These are phyloP conservation scores for Claviceps lovelessii DNA, from an alignment of 2,329 filamentous ascomycete species.

Conservation along the genomic window DNA sequence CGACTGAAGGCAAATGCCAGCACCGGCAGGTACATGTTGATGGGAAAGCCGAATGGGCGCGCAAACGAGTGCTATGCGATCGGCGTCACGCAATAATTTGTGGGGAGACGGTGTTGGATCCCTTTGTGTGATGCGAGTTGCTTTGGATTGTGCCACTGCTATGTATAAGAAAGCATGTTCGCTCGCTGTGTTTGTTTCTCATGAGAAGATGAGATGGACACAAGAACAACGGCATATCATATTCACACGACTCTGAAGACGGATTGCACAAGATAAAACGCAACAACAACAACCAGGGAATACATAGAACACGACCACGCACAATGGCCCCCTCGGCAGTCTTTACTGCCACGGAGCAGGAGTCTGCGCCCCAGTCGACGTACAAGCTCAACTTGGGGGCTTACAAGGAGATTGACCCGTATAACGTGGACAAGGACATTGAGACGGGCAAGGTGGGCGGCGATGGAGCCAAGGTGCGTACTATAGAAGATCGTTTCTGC, in stretches of 20 bases:
- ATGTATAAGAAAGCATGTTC: neutral
- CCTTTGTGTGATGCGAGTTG: neutral
- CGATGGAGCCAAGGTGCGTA: conserved; percentile 14
- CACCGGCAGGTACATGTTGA: neutral
- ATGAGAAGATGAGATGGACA: neutral
- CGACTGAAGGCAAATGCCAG: no score
- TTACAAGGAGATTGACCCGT: conserved; percentile 19
- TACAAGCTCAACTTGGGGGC: conserved; percentile 15
- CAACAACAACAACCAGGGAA: no score
- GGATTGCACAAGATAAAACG: no score
- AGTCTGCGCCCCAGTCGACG: neutral
- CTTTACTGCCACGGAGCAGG: conserved; percentile 5
- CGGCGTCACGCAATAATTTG: conserved; percentile 1
- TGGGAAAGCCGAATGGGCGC: neutral
- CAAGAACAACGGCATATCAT: no score
- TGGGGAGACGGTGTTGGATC: neutral
- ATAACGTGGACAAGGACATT: conserved; percentile 12
- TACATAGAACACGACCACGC: conserved; percentile 2
- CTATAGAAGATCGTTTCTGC: neutral
- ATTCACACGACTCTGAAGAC: no score
- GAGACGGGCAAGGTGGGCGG: conserved; percentile 16
- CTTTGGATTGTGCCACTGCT: neutral
- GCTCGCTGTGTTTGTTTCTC: neutral
- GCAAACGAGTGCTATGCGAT: neutral
- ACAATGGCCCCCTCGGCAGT: conserved; percentile 12